These are phyloP conservation scores for Metschnikowia corniflorae DNA, from an alignment of 805 yeast genomes.

Conservation along the genomic window DNA sequence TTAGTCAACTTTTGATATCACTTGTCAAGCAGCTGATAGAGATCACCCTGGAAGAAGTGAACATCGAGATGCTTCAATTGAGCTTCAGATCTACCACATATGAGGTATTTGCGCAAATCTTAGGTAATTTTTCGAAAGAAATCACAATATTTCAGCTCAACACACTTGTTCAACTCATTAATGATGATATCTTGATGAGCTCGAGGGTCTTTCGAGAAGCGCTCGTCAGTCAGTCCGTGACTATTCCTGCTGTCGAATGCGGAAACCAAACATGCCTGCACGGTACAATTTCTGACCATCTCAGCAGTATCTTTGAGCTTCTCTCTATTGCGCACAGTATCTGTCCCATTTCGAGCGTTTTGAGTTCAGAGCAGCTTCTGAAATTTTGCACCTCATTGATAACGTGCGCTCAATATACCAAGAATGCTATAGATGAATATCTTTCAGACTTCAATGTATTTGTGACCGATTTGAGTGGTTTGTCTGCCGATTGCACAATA, in stretches of 20 bases:
- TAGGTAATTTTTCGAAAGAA: slow-evolving; percentile 28
- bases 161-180: slow-evolving; percentile 13
- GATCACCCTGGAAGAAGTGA: background rate
- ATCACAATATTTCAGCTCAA: slow-evolving; percentile 19
- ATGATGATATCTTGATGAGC: slow-evolving; percentile 24
- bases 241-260: slow-evolving; percentile 5
- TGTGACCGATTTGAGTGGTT: slow-evolving; percentile 72
- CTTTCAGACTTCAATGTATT: slow-evolving; percentile 60
- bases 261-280: slow-evolving; percentile 21
- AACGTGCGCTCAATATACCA: slow-evolving; percentile 40
- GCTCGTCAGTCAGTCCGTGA: slow-evolving; percentile 11
- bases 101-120: slow-evolving; percentile 21
- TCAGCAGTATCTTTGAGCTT: slow-evolving; percentile 32
- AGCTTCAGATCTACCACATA: slow-evolving; percentile 27
- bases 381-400: slow-evolving; percentile 29
- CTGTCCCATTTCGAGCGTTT: slow-evolving; percentile 18
- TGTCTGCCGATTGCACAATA: slow-evolving; percentile 46
- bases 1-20: slow-evolving; percentile 8
- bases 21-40: slow-evolving; percentile 6
- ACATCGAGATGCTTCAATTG: slow-evolving; percentile 17
- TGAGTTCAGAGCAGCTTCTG: slow-evolving; percentile 12
- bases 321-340: slow-evolving; percentile 29
- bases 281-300: slow-evolving; percentile 16
- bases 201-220: slow-evolving; percentile 14
- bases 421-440: slow-evolving; percentile 46